A percentile compares a stretch with the other conserved stretches of the same genome.
phyloP scores from a whole-genome alignment of 2,329 filamentous ascomycete species.

The Paracoccidioides brasiliensis region DNA sequence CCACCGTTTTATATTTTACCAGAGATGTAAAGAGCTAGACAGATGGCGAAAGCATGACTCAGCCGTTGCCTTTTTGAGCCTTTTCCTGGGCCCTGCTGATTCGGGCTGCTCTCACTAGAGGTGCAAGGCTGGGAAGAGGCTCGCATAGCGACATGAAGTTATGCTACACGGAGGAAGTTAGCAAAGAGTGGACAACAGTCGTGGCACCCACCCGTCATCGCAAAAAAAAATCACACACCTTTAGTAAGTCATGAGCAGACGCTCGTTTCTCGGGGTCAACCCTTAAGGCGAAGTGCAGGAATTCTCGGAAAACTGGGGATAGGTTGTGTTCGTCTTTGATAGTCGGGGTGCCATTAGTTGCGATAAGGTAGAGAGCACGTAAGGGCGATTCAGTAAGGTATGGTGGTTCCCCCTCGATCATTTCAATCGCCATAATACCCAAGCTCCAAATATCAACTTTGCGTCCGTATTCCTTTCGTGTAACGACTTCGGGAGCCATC shows the following conservation, averaged over 20 bases:
- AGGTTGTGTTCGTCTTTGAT: constrained; percentile 88
- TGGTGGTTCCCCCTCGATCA: constrained; percentile 97
- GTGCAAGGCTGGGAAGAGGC: constrained; percentile 63
- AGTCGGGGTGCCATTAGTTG: constrained; percentile 85
- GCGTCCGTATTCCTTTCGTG: constrained; percentile 89
- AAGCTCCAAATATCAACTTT: constrained; percentile 99
- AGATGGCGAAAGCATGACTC: constrained; percentile 6
- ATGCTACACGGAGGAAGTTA: constrained; percentile 42
- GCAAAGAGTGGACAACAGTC: constrained; percentile 6
- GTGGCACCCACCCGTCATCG: not conserved
- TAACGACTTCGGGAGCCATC: constrained; percentile 99
- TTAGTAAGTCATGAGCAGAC: constrained; percentile 82
- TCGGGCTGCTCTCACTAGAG: constrained; percentile 73
- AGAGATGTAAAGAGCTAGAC: constrained; percentile 3
- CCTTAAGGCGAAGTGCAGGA: constrained; percentile 83
- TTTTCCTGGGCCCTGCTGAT: constrained; percentile 78
- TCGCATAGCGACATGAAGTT: constrained; percentile 68
- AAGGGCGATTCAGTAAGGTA: constrained; percentile 93
- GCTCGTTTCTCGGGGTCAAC: constrained; percentile 95
- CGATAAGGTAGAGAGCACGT: constrained; percentile 86
- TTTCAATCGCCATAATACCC: constrained; percentile 98
- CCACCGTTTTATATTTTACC: not conserved
- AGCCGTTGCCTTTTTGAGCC: constrained; percentile 47
- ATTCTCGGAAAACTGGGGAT: constrained; percentile 74
- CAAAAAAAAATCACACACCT: constrained; percentile 46